Evolutionary conservation across 306 rosid genomes (phyloP), one percentile per base, ranked within the genome.

Genomic region (Lagenaria siceraria): DNA sequence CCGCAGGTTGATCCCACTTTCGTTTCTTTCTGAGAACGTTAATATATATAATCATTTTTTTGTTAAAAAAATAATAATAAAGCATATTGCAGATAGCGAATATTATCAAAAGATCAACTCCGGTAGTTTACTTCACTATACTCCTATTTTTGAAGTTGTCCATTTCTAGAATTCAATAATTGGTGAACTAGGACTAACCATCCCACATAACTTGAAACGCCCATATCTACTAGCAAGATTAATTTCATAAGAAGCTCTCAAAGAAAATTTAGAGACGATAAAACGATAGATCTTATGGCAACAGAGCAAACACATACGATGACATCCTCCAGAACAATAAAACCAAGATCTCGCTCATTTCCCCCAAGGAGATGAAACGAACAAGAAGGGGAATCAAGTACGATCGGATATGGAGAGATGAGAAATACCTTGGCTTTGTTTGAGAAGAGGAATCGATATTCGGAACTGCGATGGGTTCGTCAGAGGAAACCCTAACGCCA

Each of bases 1-100:
- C 96, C 4, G 97, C 98, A 11, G 97, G 98, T 78, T 90, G 97
- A 87, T 95, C 98, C 98, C 98, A 95, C 86, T 88, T 95, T 78
- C 98, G 89, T 86, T 89, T 95, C 89, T 84, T 95, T 78, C 97
- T 94, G 87, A 74, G 72, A 35, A 60, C 31, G 38, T 24, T 51
- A 49, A 17, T 1, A 51, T 5, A 51, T 46, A 46, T 0, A 46
- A 46, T 46, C 12, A 46, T 36, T n/a, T n/a, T n/a, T n/a, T 11
- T 10, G 15, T 2, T 4, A 49, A 49, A 49, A 15, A 2, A 3
- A 11, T 4, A n/a, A 19, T 8, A 14, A 18, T 21, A 4, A 25
- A 1, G 29, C 36, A 38, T 24, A 58, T 7, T 10, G 43, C 15
- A 25, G 58, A 60, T 17, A 74, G 77, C 27, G 31, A 74, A 11